Conservation (phyloP, 2,329 filamentous ascomycete genomes). For the Chaetothyriales sp. region DNA sequence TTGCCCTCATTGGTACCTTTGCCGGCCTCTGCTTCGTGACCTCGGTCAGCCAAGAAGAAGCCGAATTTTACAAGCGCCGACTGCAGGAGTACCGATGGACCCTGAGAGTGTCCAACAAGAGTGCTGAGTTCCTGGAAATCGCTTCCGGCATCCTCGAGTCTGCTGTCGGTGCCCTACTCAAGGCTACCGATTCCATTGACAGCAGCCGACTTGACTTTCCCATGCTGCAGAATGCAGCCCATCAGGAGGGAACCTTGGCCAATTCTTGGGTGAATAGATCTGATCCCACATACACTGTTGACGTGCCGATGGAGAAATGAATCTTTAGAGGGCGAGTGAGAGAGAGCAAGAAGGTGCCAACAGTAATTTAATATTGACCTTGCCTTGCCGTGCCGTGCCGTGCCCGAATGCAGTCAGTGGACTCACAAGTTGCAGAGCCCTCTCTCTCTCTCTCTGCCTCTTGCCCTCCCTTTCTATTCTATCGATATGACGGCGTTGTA, state of each 20-base stretch:
- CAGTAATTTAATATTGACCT: too few species aligned
- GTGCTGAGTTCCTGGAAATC: slow-evolving; percentile 17
- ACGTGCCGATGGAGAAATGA: not conserved
- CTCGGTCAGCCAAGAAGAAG: slow-evolving; percentile 71
- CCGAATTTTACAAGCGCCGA: slow-evolving; percentile 76
- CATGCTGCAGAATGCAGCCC: slow-evolving; percentile 12
- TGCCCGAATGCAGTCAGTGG: too few species aligned
- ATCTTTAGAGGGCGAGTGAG: too few species aligned
- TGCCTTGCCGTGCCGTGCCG: too few species aligned
- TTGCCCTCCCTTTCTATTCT: too few species aligned
- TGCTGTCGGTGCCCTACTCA: slow-evolving; percentile 15
- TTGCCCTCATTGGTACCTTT: slow-evolving; percentile 88
- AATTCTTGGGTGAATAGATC: not conserved
- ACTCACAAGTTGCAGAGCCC: too few species aligned
- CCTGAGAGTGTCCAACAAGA: slow-evolving; percentile 52
- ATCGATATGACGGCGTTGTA: too few species aligned
- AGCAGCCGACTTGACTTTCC: slow-evolving; percentile 15
- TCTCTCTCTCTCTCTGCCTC: too few species aligned
- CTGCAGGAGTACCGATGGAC: slow-evolving; percentile 91
- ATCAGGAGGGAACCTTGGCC: slow-evolving; percentile 2
- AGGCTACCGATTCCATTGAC: slow-evolving; percentile 15
- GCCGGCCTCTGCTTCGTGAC: slow-evolving; percentile 74
- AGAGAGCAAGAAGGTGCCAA: too few species aligned
- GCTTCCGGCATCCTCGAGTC: slow-evolving; percentile 17
- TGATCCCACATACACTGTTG: not conserved